Conservation (phyloP, 768 basidiomycete species). For the Lanmaoa rubissima region DNA sequence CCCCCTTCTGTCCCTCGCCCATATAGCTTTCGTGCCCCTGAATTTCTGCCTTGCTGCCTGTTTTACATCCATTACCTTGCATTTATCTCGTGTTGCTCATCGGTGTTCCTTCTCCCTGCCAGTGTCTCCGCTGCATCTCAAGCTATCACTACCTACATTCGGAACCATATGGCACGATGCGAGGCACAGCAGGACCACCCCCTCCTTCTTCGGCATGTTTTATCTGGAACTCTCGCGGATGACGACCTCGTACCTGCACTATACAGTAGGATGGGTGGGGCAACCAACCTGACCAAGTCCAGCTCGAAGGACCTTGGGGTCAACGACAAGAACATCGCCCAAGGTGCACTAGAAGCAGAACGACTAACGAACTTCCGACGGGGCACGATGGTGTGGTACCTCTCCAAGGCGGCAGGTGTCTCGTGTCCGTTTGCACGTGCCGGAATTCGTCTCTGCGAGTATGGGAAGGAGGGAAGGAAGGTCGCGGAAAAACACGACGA, state of each 20-base stretch:
- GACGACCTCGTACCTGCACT: conserved; percentile 74
- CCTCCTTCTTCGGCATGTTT: conserved; percentile 65
- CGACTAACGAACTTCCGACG: conserved; percentile 71
- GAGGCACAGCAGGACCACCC: conserved; percentile 70
- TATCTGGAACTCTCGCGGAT: conserved; percentile 70
- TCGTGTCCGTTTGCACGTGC: conserved; percentile 74
- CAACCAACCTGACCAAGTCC: conserved; percentile 40
- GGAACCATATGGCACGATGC: conserved; percentile 69
- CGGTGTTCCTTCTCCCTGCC: neutral
- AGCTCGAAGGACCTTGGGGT: conserved; percentile 10
- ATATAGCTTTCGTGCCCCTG: conserved; percentile 12
- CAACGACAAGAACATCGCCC: conserved; percentile 29
- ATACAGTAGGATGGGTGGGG: conserved; percentile 67
- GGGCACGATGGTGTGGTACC: conserved; percentile 81
- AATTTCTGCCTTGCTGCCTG: neutral
- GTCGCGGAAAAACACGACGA: conserved; percentile 25
- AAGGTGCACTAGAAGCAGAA: conserved; percentile 18
- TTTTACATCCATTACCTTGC: conserved; percentile 6
- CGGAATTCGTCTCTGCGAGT: conserved; percentile 71
- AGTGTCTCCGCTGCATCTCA: conserved; percentile 79
- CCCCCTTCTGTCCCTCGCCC: conserved; percentile 6
- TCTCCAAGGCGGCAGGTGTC: conserved; percentile 70
- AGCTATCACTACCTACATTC: conserved; percentile 81
- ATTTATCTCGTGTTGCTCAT: conserved; percentile 17
- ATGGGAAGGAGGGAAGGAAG: conserved; percentile 49